Evolutionary conservation across 2,329 filamentous ascomycete species (phyloP).

Genomic region (Colletotrichum spaethianum): DNA sequence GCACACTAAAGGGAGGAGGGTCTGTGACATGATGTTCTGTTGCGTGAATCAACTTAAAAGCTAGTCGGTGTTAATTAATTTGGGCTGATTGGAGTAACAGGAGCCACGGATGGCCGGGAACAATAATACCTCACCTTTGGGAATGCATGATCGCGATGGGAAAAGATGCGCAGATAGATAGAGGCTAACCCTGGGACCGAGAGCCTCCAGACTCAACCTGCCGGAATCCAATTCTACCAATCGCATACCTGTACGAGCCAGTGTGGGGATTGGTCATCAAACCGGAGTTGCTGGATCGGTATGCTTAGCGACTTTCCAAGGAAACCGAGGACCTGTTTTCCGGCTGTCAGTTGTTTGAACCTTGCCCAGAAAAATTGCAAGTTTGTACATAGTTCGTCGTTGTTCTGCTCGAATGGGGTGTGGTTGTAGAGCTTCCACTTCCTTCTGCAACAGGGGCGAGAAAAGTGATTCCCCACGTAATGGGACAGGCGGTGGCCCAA

Average conservation of each 20-base stretch:
- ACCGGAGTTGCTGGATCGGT: slow-evolving; percentile 16
- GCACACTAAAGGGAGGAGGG: neutral
- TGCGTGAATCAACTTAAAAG: slow-evolving; percentile 11
- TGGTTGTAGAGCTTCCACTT: slow-evolving; percentile 11
- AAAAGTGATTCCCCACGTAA: slow-evolving; percentile 17
- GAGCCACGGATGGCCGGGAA: neutral
- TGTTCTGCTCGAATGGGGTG: neutral
- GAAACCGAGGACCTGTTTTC: slow-evolving; percentile 20
- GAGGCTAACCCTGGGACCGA: slow-evolving; percentile 6
- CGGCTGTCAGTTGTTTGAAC: neutral
- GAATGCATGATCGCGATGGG: slow-evolving; percentile 22
- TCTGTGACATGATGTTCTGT: neutral
- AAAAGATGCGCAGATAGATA: slow-evolving; percentile 10
- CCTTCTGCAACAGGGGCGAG: neutral
- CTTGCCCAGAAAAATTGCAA: neutral
- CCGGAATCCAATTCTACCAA: neutral
- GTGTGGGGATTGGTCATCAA: slow-evolving; percentile 1
- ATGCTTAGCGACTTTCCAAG: neutral
- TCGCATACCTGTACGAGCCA: slow-evolving; percentile 7
- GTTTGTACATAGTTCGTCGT: neutral
- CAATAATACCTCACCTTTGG: slow-evolving; percentile 17
- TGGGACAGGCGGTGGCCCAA: slow-evolving; percentile 18
- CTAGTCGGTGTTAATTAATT: neutral
- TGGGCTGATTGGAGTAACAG: neutral
- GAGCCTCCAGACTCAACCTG: slow-evolving; percentile 5